Conservation (phyloP, 139 green algal genomes). For the Micractinium sp. region DNA sequence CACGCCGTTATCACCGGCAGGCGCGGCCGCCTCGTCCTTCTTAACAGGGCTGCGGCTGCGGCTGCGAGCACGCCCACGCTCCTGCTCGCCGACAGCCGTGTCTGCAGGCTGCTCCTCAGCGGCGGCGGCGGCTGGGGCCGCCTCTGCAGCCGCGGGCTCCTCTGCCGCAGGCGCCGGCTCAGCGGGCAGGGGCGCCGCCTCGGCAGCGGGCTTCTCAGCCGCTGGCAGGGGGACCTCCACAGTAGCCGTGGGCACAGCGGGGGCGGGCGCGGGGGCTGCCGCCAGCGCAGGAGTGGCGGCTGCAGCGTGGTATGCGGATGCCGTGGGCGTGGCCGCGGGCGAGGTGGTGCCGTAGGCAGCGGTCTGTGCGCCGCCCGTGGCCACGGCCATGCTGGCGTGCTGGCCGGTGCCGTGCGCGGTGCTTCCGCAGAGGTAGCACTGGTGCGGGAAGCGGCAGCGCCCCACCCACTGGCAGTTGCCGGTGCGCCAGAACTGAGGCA, state of each 20-base stretch:
- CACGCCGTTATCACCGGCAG: background rate
- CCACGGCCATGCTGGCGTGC: constrained; percentile 17
- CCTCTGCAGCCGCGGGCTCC: background rate
- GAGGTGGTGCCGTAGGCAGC: background rate
- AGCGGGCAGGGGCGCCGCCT: background rate
- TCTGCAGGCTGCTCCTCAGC: background rate
- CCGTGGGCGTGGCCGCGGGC: background rate
- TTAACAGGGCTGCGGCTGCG: constrained; percentile 17
- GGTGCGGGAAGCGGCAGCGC: constrained; percentile 34
- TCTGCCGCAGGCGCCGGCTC: background rate
- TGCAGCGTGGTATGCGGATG: no score
- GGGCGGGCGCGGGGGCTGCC: background rate
- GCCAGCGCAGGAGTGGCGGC: background rate
- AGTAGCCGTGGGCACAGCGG: background rate
- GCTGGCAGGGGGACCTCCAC: background rate
- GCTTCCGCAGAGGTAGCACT: constrained; percentile 37
- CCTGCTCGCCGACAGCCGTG: background rate
- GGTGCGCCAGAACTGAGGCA: constrained; percentile 35
- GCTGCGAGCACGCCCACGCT: background rate
- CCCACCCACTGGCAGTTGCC: constrained; percentile 30
- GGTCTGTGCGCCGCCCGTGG: background rate
- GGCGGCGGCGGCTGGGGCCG: background rate
- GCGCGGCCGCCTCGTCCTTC: background rate
- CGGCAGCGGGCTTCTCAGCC: background rate
- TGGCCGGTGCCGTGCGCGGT: constrained; percentile 26